Evolutionary conservation across 345 rosid genomes (phyloP).

Genomic region (Diplotaxis tenuifolia): DNA sequence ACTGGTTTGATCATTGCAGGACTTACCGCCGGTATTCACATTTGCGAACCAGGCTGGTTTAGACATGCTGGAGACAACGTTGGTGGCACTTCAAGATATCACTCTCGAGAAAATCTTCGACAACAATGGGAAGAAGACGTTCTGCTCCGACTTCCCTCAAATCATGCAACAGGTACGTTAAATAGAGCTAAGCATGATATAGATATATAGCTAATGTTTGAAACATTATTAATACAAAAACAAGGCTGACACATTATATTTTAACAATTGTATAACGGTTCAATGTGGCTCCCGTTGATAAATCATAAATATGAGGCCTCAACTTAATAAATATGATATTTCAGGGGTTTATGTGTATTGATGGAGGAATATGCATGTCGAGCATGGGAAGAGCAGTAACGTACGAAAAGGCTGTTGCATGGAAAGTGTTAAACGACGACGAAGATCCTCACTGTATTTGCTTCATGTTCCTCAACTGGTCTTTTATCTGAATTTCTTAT

Average conservation of each 20-base stretch:
- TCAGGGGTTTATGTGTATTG: constrained; percentile 84
- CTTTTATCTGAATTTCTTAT: constrained; percentile 53
- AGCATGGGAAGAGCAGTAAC: constrained; percentile 96
- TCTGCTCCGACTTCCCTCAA: constrained; percentile 75
- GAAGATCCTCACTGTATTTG: constrained; percentile 85
- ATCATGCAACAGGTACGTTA: constrained; percentile 75
- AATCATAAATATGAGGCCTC: neutral
- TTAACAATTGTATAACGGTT: neutral
- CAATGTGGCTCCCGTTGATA: neutral
- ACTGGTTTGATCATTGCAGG: constrained; percentile 44
- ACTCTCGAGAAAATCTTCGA: constrained; percentile 74
- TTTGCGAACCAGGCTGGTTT: constrained; percentile 96
- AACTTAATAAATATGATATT: neutral
- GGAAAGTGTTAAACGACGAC: constrained; percentile 92
- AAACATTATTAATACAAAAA: neutral
- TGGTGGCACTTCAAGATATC: constrained; percentile 76
- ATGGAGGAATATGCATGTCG: constrained; percentile 85
- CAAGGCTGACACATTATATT: neutral
- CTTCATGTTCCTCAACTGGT: constrained; percentile 96
- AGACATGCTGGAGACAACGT: constrained; percentile 96
- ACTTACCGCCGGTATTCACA: constrained; percentile 66
- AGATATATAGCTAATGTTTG: neutral
- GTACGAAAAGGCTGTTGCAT: constrained; percentile 82
- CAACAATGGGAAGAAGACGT: constrained; percentile 62
- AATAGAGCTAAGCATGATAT: neutral